Evolutionary conservation across 257 asterid species (phyloP), one percentile per base, ranked within the genome.

Genomic region (Gardenia jasminoides): DNA sequence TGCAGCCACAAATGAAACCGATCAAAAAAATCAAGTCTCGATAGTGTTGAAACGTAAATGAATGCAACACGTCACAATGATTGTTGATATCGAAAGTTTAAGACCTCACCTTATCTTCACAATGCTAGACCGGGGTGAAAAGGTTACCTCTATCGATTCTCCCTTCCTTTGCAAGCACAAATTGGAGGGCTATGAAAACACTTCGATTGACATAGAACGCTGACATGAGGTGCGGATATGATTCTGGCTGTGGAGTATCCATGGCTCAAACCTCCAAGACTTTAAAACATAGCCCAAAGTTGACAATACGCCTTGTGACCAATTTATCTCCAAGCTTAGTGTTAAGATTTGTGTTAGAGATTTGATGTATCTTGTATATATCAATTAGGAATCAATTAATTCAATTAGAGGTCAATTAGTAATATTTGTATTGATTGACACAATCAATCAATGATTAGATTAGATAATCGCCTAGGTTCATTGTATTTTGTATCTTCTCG

Each of bases 201-300:
- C 95, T 52, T 92, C 96, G 79, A 92, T 84, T 6, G 98, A 92
- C 80, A 70, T 15, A 6, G 86, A 92, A 22, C 88, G 85, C 20
- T 71, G 69, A 67, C 97, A 93, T 0, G 92, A 84, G 2, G 91
- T 3, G 83, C 81, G n/a, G 20, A 85, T 84, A 33, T n/a, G 66
- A 70, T 89, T 89, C 26, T 87, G 92, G 86, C 90, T 86, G 85
- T 87, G 83, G 12, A 93, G 83, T 79, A 93, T 91, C 96, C 94
- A 93, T 0, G 97, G 94, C 87, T 80, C 75, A 93, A 6, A 36
- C 94, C 96, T 72, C 97, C 97, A 26, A 92, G 91, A 48, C 97
- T 92, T 61, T 90, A 96, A 48, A 70, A 93, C 94, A 68, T 92
- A 93, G 9, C 97, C 98, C n/a, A 92, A 93, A 43, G 97, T 93